Evolutionary conservation across 495 filamentous ascomycete species (phyloP).

Genomic region (Lasiosphaeris hirsuta): DNA sequence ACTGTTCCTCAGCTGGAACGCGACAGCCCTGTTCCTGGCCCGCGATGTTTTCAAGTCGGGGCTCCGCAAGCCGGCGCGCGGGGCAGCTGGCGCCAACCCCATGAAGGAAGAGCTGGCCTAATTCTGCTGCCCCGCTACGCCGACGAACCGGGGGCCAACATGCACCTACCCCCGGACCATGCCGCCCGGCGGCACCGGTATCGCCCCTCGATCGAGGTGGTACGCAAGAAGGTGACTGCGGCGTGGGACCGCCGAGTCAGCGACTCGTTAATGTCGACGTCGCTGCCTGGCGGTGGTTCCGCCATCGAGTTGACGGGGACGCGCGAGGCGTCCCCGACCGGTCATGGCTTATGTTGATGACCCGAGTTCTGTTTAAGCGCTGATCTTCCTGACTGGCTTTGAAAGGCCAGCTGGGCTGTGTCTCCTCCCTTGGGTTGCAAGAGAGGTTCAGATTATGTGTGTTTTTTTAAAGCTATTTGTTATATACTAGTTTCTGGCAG

Average conservation of each 20-base stretch:
- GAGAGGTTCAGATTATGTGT: neutral
- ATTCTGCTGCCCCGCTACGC: no score
- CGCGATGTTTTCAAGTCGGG: slow-evolving; percentile 38
- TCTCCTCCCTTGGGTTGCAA: neutral
- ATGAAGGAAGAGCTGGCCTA: no score
- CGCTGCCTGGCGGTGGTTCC: no score
- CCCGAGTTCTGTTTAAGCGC: neutral
- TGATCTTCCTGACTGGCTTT: slow-evolving; percentile 5
- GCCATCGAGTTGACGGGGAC: no score
- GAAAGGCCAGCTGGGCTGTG: slow-evolving; percentile 14
- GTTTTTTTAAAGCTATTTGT: neutral
- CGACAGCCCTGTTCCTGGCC: slow-evolving; percentile 31
- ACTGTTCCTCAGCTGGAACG: slow-evolving; percentile 43
- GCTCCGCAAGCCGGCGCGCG: slow-evolving; percentile 17
- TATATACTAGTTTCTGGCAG: no score
- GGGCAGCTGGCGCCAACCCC: neutral
- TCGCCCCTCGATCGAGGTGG: slow-evolving; percentile 5
- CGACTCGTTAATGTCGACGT: neutral
- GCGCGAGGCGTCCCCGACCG: neutral
- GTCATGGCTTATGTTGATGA: neutral
- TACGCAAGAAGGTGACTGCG: slow-evolving; percentile 6
- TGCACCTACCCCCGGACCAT: no score
- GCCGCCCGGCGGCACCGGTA: neutral
- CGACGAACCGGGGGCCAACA: no score
- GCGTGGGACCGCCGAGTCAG: slow-evolving; percentile 12